Evolutionary conservation across 805 yeast species (phyloP).

Genomic region (Cyberlindnera saturnus): DNA sequence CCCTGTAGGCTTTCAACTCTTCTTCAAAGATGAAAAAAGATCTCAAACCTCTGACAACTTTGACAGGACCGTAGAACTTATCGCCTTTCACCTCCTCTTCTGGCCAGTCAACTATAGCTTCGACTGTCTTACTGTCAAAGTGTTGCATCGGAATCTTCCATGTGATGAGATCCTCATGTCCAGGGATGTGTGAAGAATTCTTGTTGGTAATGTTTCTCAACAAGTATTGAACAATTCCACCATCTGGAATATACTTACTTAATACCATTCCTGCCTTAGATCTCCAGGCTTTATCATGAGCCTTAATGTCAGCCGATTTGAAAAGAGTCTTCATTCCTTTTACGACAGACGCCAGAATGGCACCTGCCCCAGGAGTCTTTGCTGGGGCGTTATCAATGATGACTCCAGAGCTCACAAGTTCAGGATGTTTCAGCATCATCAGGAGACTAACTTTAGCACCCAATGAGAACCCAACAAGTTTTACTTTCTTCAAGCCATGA

Average conservation of each 20-base stretch:
- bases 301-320: constrained; percentile 14
- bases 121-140: constrained; percentile 17
- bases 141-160: constrained; percentile 27
- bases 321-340: constrained; percentile 36
- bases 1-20: constrained; percentile 19
- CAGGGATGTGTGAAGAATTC: constrained; percentile 15
- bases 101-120: constrained; percentile 29
- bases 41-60: constrained; percentile 33
- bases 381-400: constrained; percentile 44
- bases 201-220: constrained; percentile 29
- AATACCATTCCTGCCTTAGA: constrained; percentile 18
- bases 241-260: constrained; percentile 19
- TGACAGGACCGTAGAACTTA: constrained; percentile 29
- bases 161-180: constrained; percentile 15
- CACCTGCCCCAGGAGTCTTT: constrained; percentile 24
- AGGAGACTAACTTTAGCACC: constrained; percentile 48
- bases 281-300: constrained; percentile 23
- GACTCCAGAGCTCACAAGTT: constrained; percentile 30
- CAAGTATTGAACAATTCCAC: constrained; percentile 28
- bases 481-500: constrained; percentile 23
- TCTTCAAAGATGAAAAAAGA: constrained; percentile 33
- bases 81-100: constrained; percentile 14
- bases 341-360: constrained; percentile 28
- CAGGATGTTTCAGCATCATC: constrained; percentile 34
- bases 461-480: constrained; percentile 41